phyloP scores from a whole-genome alignment of 2,329 filamentous ascomycete genomes.

The Bisporella sp. region DNA sequence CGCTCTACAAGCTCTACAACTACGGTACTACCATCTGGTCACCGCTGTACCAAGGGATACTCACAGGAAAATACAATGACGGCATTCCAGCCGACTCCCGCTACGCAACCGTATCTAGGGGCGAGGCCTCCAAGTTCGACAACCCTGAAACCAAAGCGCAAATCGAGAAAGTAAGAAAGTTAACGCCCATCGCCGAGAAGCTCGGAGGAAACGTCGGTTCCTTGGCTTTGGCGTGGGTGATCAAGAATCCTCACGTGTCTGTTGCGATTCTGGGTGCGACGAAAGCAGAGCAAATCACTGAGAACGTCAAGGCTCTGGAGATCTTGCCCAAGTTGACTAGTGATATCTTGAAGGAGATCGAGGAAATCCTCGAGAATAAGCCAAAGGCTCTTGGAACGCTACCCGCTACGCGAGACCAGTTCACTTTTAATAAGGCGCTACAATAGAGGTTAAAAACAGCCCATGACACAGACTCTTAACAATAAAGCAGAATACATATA shows the following conservation, averaged over 20 bases:
- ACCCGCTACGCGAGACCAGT: conserved; percentile 1
- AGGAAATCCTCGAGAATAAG: conserved; percentile 34
- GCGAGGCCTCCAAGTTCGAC: conserved; percentile 50
- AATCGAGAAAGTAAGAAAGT: conserved; percentile 33
- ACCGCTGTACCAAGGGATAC: conserved; percentile 48
- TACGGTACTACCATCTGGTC: conserved; percentile 55
- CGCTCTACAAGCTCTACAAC: conserved; percentile 50
- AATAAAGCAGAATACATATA: too few species aligned
- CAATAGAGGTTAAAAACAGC: too few species aligned
- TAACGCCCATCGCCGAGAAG: conserved; percentile 47
- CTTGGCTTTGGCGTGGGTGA: conserved; percentile 45
- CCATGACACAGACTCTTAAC: too few species aligned
- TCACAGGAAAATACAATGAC: conserved; percentile 57
- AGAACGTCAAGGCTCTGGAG: conserved; percentile 41
- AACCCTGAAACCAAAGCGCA: conserved; percentile 25
- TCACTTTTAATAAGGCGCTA: conserved; percentile 13
- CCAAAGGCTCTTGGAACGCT: conserved; percentile 17
- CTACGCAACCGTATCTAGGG: conserved; percentile 48
- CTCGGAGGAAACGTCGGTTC: conserved; percentile 46
- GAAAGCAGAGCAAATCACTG: conserved; percentile 42
- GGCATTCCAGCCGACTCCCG: conserved; percentile 45
- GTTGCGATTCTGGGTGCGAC: conserved; percentile 47
- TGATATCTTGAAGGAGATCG: conserved; percentile 44
- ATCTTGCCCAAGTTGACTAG: conserved; percentile 41
- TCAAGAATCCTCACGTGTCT: conserved; percentile 47